Base-by-base conservation (phyloP, 2,329 filamentous ascomycete species). In the Tothia fuscella region DNA sequence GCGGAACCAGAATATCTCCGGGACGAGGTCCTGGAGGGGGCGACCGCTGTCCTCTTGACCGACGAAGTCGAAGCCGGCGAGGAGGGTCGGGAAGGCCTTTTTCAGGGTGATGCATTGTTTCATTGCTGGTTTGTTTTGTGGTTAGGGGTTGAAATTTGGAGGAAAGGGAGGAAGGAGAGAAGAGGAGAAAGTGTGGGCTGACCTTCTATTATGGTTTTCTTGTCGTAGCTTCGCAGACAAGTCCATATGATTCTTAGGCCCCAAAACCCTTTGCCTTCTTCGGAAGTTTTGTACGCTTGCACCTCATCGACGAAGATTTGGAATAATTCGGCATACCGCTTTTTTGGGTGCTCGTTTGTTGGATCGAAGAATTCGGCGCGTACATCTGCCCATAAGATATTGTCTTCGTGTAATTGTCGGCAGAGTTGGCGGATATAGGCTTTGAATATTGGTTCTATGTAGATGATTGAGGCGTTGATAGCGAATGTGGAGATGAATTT, bases 1-100 rank as follows among this genome's bases (percentile, higher is more conserved):
- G 49, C 80, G 79, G 70, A 96, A 95, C 86, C 86, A 95, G 60
- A 95, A 89, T 0, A 96, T 66, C 53, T 93, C 77, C 0, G 88
- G 87, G 0, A 89, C 71, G 3, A 93, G 64, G 50, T 91, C 82
- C 22, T 72, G 70, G 20, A 95, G 72, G 0, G 86, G 72, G 10
- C 83, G 74, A 1, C 87, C 88, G 1, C 71, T 59, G 54, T 93
- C 83, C 65, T 95, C 89, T 59, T 89, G 45, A 0, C 86, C 88
- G 4, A 94, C 87, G 7, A 95, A 64, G 59, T 96, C 89, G 60
- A 86, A 95, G 9, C 89, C 89, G 20, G 82, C 78, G 51, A 95
- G 76, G 6, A 93, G 68, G 38, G 87, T 70, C 0, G 89, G 85
- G 56, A 81, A 88, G 24, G 74, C 71, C 42, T 82, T 65, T 62